These are phyloP conservation scores for Prunus salicina DNA, from an alignment of 306 rosid species.

Conservation along the genomic window DNA sequence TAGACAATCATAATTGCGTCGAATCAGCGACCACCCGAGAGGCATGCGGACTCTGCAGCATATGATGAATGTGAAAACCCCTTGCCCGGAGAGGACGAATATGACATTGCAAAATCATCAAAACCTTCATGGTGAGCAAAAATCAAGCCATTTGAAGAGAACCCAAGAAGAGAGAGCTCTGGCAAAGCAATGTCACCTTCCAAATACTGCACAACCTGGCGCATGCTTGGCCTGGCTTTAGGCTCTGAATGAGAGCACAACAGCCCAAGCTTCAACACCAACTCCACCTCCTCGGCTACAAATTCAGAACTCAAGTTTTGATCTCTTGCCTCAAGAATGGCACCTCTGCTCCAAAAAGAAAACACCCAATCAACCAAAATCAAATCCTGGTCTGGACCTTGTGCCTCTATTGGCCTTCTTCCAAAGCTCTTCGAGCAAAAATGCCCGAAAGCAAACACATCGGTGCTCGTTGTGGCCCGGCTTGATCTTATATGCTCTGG, in stretches of 20 bases:
- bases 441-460: constrained; percentile 3
- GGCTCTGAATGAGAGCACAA: neutral
- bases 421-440: constrained; percentile 1
- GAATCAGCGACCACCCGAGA: neutral
- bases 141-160: neutral
- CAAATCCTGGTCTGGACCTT: neutral
- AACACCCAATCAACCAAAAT: neutral
- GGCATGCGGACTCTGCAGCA: neutral
- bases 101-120: neutral
- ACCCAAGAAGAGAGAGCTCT: neutral
- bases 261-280: constrained; percentile 1
- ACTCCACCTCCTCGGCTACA: neutral
- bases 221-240: neutral
- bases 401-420: neutral
- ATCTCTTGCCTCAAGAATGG: constrained; percentile 2
- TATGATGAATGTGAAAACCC: neutral
- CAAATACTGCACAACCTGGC: neutral
- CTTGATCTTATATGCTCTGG: neutral
- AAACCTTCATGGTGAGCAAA: neutral
- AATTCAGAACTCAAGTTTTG: neutral
- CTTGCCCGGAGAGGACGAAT: neutral
- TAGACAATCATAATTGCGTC: neutral
- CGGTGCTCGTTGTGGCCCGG: neutral
- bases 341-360: neutral
- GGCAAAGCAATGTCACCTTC: neutral